phyloP scores from a whole-genome alignment of 306 rosid genomes.

The Vigna angularis region DNA sequence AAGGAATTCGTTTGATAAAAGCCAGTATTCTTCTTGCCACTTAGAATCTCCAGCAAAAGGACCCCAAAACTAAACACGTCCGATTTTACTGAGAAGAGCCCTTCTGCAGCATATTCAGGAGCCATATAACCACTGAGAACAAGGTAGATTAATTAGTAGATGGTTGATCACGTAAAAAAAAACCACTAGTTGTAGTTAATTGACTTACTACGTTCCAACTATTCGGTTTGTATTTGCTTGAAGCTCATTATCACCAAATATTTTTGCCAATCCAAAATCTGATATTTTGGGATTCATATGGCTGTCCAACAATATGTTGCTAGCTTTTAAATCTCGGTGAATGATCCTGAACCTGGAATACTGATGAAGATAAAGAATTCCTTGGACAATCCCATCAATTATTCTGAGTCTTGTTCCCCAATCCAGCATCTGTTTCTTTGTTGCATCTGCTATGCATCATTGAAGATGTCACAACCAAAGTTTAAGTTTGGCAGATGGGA shows the following conservation, averaged over 20 bases:
- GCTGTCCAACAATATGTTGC: constrained; percentile 45
- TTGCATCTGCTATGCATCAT: constrained; percentile 26
- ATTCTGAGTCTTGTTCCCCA: constrained; percentile 44
- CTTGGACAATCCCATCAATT: constrained; percentile 48
- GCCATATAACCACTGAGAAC: constrained; percentile 40
- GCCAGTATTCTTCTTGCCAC: constrained; percentile 51
- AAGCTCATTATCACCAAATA: constrained; percentile 39
- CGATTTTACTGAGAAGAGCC: constrained; percentile 42
- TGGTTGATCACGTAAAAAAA: background rate
- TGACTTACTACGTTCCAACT: constrained; percentile 55
- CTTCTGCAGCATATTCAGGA: constrained; percentile 47
- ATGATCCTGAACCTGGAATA: constrained; percentile 43
- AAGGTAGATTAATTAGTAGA: background rate
- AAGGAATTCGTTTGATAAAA: constrained; percentile 40
- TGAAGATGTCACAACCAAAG: background rate
- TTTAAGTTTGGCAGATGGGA: background rate
- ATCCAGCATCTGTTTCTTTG: constrained; percentile 24
- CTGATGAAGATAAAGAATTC: constrained; percentile 52
- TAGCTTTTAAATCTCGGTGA: constrained; percentile 46
- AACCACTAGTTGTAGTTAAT: too few species aligned
- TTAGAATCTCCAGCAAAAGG: constrained; percentile 46
- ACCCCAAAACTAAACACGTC: constrained; percentile 52
- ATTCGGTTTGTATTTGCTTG: constrained; percentile 50
- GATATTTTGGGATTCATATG: constrained; percentile 53
- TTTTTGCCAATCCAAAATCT: constrained; percentile 51